Percentiles rank a stretch among this genome's conserved stretches.
These are phyloP conservation scores for Rosa persica DNA, from an alignment of 306 rosid genomes.

Conservation along the genomic window DNA sequence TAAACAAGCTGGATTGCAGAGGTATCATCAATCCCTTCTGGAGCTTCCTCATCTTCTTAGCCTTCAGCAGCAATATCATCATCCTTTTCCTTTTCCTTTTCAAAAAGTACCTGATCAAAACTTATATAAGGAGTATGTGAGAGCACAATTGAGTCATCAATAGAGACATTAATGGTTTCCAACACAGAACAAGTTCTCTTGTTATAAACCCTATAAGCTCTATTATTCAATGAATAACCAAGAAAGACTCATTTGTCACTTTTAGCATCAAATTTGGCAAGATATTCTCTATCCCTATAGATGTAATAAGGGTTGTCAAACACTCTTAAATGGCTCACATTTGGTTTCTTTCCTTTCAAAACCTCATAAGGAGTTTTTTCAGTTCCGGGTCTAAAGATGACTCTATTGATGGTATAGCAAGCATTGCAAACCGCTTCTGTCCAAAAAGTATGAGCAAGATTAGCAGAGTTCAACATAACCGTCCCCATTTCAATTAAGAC, in stretches of 20 bases:
- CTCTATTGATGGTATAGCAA: not conserved
- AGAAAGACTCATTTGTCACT: not conserved
- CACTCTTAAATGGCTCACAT: too few species aligned
- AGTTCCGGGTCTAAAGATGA: not conserved
- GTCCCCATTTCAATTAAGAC: not conserved
- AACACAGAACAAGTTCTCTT: not conserved
- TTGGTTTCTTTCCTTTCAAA: not conserved
- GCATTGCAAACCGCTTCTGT: not conserved
- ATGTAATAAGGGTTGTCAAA: too few species aligned
- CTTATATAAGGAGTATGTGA: too few species aligned
- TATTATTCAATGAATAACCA: not conserved
- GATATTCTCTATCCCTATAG: not conserved
- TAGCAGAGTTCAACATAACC: not conserved
- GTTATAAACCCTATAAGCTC: not conserved
- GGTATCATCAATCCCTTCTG: too few species aligned
- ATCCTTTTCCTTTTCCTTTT: too few species aligned
- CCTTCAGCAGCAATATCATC: not conserved
- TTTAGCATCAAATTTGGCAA: not conserved
- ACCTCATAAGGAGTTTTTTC: not conserved
- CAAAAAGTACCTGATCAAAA: too few species aligned
- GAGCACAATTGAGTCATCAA: too few species aligned
- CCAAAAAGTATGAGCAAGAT: not conserved
- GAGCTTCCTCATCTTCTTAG: too few species aligned
- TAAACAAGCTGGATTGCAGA: too few species aligned
- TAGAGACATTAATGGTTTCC: not conserved